Conservation (phyloP, 106 monocot genomes). For the Allium sativum region DNA sequence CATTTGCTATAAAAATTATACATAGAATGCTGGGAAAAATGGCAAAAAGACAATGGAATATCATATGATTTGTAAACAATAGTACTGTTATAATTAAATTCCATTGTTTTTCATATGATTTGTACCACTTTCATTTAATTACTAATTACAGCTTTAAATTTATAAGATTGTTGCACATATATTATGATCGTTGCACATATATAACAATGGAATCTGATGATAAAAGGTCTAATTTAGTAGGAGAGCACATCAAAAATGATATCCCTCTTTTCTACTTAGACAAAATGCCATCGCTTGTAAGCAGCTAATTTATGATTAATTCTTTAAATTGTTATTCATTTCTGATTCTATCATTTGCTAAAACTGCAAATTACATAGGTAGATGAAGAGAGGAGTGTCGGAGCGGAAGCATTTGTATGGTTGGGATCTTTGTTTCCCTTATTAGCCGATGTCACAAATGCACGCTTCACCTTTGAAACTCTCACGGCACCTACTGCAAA, state of each 20-base stretch:
- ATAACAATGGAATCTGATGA: constrained; percentile 78
- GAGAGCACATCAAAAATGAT: constrained; percentile 47
- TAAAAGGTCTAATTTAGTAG: constrained; percentile 17
- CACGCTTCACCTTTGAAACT: constrained; percentile 72
- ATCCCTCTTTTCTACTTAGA: constrained; percentile 84
- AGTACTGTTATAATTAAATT: too few species aligned
- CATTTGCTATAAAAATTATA: too few species aligned
- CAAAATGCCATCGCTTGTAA: constrained; percentile 88
- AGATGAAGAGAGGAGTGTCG: constrained; percentile 57
- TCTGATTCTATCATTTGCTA: not conserved
- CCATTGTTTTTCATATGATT: too few species aligned
- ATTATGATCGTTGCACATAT: too few species aligned
- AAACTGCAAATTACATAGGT: constrained; percentile 28
- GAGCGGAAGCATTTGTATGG: constrained; percentile 82
- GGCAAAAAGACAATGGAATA: too few species aligned
- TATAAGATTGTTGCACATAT: too few species aligned
- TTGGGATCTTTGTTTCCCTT: constrained; percentile 60
- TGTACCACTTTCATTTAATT: not conserved
- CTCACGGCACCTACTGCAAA: constrained; percentile 50
- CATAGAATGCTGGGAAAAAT: too few species aligned
- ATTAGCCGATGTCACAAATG: constrained; percentile 61
- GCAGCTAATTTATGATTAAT: constrained; percentile 1
- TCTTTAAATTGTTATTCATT: not conserved
- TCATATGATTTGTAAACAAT: constrained; percentile 26
- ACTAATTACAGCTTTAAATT: too few species aligned